Percentiles rank a stretch among this genome's conserved stretches.
phyloP scores from a whole-genome alignment of 2,329 filamentous ascomycete genomes.

The Scedosporium minutisporum region DNA sequence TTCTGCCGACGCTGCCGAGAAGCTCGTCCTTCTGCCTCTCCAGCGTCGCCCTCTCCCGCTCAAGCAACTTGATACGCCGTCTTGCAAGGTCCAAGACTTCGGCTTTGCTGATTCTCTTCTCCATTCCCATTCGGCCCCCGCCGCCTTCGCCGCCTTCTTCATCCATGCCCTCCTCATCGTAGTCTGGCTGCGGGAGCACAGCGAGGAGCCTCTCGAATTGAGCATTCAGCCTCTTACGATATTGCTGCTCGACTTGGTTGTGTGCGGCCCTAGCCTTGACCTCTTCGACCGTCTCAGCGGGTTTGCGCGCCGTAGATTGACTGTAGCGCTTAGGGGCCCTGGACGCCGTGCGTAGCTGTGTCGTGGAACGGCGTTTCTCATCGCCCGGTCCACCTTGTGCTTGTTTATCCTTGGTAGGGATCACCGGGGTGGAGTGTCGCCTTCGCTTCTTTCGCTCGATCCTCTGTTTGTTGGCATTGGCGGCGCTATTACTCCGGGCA shows the following conservation, averaged over 20 bases:
- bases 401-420: conserved; percentile 1
- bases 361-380: conserved; percentile 10
- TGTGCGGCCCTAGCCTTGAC: conserved; percentile 23
- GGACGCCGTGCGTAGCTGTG: conserved; percentile 12
- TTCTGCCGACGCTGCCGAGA: conserved; percentile 6
- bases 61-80: conserved; percentile 28
- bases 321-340: conserved; percentile 11
- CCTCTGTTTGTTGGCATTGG: conserved; percentile 1
- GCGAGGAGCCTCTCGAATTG: conserved; percentile 34
- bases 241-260: conserved; percentile 39
- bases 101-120: conserved; percentile 29
- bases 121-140: conserved; percentile 11
- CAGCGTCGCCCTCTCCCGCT: conserved; percentile 25
- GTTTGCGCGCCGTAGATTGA: conserved; percentile 18
- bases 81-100: conserved; percentile 36
- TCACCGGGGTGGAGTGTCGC: conserved; percentile 5
- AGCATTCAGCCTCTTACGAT: conserved; percentile 35
- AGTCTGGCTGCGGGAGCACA: conserved; percentile 24
- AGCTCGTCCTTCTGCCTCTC: conserved; percentile 27
- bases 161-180: conserved; percentile 18
- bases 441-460: conserved; percentile 7
- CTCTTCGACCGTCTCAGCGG: conserved; percentile 16
- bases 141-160: conserved; percentile 14
- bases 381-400: not conserved
- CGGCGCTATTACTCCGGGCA: not conserved